Evolutionary conservation across 140 eudicot species (phyloP).

Genomic region (Ambrosia hybrid): DNA sequence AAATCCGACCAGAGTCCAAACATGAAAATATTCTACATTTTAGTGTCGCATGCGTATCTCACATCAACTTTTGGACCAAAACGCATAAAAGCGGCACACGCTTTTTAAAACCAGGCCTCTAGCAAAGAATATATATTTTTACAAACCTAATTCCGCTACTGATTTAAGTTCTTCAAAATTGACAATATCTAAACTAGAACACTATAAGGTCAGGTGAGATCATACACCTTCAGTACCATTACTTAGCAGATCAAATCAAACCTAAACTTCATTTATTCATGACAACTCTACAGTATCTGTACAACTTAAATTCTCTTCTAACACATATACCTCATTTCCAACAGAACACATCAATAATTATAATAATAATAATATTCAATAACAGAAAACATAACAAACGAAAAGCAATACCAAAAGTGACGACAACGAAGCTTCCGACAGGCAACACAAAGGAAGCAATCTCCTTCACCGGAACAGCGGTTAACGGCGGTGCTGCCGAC

Average conservation of each 20-base stretch:
- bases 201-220: not conserved
- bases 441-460: constrained; percentile 52
- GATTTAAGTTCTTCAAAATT: constrained; percentile 11
- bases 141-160: constrained; percentile 13
- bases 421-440: constrained; percentile 58
- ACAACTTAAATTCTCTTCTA: no score
- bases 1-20: no score
- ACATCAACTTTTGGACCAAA: no score
- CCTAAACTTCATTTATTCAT: constrained; percentile 2
- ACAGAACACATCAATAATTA: no score
- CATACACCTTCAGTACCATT: not conserved
- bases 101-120: not conserved
- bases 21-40: no score
- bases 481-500: constrained; percentile 38
- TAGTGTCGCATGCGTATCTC: no score
- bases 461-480: constrained; percentile 47
- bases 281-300: not conserved
- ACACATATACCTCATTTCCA: no score
- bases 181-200: not conserved
- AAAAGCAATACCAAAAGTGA: constrained; percentile 64
- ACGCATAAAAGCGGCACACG: no score
- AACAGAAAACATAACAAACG: not conserved
- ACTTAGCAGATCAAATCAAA: constrained; percentile 23
- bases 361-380: not conserved
- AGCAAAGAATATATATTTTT: constrained; percentile 7